These are phyloP conservation scores for Spinacia oleracea DNA, from an alignment of 179 eudicot genomes.

Conservation along the genomic window DNA sequence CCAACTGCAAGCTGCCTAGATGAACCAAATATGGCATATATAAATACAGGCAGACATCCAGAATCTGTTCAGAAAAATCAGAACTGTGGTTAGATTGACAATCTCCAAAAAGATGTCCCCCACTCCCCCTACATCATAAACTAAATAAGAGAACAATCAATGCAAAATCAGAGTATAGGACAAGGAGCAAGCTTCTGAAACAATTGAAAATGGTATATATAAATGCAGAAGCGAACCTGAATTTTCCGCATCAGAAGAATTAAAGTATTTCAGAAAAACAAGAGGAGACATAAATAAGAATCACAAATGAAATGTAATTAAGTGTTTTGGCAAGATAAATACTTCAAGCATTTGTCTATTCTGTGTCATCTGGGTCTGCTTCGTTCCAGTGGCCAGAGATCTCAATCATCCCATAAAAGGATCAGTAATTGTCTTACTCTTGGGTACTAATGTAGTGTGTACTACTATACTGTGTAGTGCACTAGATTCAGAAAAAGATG, in stretches of 20 bases:
- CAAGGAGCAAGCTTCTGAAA: background rate
- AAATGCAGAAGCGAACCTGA: background rate
- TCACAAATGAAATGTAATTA: background rate
- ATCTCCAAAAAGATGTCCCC: background rate
- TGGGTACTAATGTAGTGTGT: background rate
- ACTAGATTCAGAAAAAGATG: background rate
- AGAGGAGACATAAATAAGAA: background rate
- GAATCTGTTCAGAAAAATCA: conserved; percentile 62
- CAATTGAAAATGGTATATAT: background rate
- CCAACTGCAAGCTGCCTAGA: conserved; percentile 99
- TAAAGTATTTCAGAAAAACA: background rate
- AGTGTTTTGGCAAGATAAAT: background rate
- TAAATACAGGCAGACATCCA: conserved; percentile 86
- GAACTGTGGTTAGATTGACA: conserved; percentile 19
- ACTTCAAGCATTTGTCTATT: background rate
- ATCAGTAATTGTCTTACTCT: background rate
- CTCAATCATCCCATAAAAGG: background rate
- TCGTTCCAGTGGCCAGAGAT: too few relatives aligned
- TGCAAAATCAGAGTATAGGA: background rate
- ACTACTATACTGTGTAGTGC: background rate
- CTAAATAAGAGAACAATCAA: conserved; percentile 3
- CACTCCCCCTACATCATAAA: conserved; percentile 5
- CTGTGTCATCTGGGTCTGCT: background rate
- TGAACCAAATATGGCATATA: conserved; percentile 95
- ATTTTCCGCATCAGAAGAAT: background rate